Evolutionary conservation across 768 basidiomycete species (phyloP).

Genomic region (Kwoniella bestiolae): DNA sequence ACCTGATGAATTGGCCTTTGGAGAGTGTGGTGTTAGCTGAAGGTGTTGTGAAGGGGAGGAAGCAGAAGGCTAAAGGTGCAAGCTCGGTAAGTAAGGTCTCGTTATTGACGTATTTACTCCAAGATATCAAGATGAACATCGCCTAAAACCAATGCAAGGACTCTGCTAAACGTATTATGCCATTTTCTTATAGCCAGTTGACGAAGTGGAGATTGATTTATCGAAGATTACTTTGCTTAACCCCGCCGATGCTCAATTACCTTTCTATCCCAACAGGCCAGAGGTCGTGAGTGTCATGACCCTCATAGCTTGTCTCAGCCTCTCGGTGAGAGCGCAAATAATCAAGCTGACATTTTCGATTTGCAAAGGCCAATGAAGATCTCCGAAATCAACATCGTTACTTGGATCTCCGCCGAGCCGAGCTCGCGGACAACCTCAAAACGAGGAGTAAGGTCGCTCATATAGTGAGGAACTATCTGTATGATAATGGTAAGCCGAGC

Average conservation of each 20-base stretch:
- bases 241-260: conserved; percentile 69
- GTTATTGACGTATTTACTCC: too few relatives aligned
- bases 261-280: conserved; percentile 81
- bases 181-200: conserved; percentile 61
- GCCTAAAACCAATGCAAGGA: too few relatives aligned
- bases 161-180: too few relatives aligned
- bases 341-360: not conserved
- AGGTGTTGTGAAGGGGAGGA: conserved; percentile 68
- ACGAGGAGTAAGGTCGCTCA: conserved; percentile 82
- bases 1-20: conserved; percentile 68
- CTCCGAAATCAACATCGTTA: conserved; percentile 81
- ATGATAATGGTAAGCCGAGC: conserved; percentile 67
- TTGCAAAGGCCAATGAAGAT: conserved; percentile 76
- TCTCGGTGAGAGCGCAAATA: too few relatives aligned
- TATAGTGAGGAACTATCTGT: conserved; percentile 71
- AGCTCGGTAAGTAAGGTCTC: conserved; percentile 8
- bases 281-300: conserved; percentile 75
- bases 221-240: conserved; percentile 75
- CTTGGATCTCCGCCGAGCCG: conserved; percentile 80
- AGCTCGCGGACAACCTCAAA: conserved; percentile 75
- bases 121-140: too few relatives aligned
- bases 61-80: conserved; percentile 43
- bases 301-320: too few relatives aligned
- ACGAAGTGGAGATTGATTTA: conserved; percentile 80
- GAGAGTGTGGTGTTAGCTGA: conserved; percentile 79